Evolutionary conservation across 78 protist species (phyloP), one percentile per base, ranked within the genome.

Genomic region (Tieghemostelium lacteum): DNA sequence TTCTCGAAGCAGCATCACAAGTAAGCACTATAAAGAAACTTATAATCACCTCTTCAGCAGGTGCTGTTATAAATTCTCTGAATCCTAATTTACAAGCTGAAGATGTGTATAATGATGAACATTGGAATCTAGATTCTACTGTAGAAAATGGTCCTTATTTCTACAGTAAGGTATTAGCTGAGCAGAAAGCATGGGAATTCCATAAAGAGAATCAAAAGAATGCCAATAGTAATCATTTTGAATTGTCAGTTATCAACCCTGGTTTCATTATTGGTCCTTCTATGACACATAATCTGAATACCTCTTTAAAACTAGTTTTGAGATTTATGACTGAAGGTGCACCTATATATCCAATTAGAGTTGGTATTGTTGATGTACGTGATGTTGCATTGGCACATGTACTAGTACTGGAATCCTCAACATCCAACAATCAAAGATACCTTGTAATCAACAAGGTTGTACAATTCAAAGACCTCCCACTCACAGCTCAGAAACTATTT

Each of bases 311-410:
- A 14, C 31, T 17, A 0, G 60, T 42, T 2, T 3, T 10, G 16
- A 40, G 14, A 16, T n/a, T 45, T 31, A 17, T 65, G 0, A 10
- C 29, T 70, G 61, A 54, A 16, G 63, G 63, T 31, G 61, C 22
- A 26, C 31, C 5, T 16, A 24, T 22, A 6, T 7, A 31, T 33
- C 63, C 19, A 7, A 19, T 55, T 39, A 26, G 62, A 26, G 72
- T 77, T 34, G 87, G 87, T 77, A n/a, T 77, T 40, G 39, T 63
- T 2, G 87, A 77, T 65, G 55, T 77, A 20, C 61, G 72, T 14
- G 87, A 77, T 65, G 87, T 65, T 2, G 73, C 39, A 8, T 29
- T 50, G 20, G 49, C 72, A 8, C 71, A 61, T 33, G 24, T 63
- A 10, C 24, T 39, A 31, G 87, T 54, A 36, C 24, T 64, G 10